These are phyloP conservation scores for Melampsora americana DNA, from an alignment of 1,284 basidiomycete species.

Conservation along the genomic window DNA sequence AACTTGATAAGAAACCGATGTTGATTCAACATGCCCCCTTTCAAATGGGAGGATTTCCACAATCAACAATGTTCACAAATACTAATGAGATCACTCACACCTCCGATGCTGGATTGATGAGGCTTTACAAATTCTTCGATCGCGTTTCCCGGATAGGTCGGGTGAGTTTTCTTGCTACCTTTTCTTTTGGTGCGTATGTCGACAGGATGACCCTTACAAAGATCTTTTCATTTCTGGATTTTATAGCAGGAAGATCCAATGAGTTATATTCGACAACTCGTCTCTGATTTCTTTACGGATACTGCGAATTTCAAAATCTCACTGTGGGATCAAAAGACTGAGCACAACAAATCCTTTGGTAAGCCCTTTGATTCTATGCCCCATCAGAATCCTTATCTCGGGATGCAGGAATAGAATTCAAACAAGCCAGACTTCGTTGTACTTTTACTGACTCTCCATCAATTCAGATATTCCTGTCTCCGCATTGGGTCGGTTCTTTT, in stretches of 20 bases:
- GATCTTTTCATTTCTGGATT: background rate
- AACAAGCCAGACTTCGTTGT: background rate
- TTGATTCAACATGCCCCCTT: too few species aligned
- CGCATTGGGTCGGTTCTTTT: constrained; percentile 29
- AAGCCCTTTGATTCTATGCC: background rate
- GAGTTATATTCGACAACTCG: constrained; percentile 16
- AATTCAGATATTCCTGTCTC: constrained; percentile 33
- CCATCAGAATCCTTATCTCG: background rate
- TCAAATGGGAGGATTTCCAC: too few species aligned
- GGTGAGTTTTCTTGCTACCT: constrained; percentile 10
- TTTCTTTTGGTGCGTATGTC: constrained; percentile 6
- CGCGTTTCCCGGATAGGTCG: constrained; percentile 9
- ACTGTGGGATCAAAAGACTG: constrained; percentile 35
- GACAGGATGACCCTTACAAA: background rate
- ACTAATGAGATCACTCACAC: background rate
- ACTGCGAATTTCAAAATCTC: constrained; percentile 40
- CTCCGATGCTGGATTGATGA: constrained; percentile 24
- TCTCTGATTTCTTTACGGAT: constrained; percentile 33
- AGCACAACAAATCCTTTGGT: constrained; percentile 40
- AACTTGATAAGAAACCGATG: too few species aligned
- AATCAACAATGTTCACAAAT: too few species aligned
- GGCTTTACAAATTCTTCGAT: constrained; percentile 41
- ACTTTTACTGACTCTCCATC: background rate
- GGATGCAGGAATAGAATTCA: background rate
- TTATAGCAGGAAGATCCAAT: constrained; percentile 28